phyloP scores from a whole-genome alignment of 345 rosid genomes.

The Melaleuca alternifolia region DNA sequence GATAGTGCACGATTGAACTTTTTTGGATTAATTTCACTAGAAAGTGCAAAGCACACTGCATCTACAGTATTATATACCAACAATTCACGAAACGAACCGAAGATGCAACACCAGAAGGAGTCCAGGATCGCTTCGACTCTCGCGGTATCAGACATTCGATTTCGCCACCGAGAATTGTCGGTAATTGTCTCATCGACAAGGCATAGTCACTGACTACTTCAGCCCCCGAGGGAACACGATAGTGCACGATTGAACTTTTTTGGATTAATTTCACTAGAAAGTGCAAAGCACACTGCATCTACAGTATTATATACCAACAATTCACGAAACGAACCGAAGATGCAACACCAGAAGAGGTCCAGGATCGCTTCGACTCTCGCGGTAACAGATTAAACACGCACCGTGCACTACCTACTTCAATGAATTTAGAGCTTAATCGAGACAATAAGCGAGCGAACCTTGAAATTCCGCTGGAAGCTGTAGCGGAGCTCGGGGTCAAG shows the following conservation, averaged over 20 bases:
- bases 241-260: not conserved
- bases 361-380: not conserved
- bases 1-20: not conserved
- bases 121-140: not conserved
- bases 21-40: not conserved
- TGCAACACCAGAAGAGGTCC: not conserved
- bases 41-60: not conserved
- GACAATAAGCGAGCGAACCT: slow-evolving; percentile 20
- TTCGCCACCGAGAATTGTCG: not conserved
- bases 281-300: not conserved
- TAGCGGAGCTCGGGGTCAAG: slow-evolving; percentile 94
- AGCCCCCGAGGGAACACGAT: not conserved
- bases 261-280: not conserved
- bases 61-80: not conserved
- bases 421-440: not conserved
- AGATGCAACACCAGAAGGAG: not conserved
- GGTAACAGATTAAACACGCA: not conserved
- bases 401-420: not conserved
- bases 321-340: not conserved
- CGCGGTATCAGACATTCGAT: not conserved
- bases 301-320: not conserved
- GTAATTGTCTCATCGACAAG: not conserved
- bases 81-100: not conserved
- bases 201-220: not conserved
- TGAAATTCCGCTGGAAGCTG: slow-evolving; percentile 89